These are phyloP conservation scores for Rhizoctonia solani DNA, from an alignment of 1,284 basidiomycete genomes.

Conservation along the genomic window DNA sequence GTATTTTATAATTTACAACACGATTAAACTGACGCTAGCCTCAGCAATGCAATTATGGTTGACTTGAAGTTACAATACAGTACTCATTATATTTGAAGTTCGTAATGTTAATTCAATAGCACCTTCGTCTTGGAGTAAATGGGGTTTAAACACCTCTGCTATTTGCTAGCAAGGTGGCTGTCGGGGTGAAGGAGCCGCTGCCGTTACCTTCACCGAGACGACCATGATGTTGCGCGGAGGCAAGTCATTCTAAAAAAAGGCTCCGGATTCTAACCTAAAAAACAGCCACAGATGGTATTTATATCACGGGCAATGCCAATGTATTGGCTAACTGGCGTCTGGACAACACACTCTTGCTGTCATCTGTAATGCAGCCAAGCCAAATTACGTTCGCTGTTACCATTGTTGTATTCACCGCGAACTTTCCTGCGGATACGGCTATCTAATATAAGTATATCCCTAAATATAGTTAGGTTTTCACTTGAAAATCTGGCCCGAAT, in stretches of 20 bases:
- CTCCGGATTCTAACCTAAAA: too few species aligned
- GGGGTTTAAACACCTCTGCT: slow-evolving; percentile 56
- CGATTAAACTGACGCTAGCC: too few species aligned
- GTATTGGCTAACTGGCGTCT: slow-evolving; percentile 66
- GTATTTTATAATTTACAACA: background rate
- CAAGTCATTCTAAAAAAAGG: slow-evolving; percentile 47
- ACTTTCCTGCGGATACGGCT: slow-evolving; percentile 56
- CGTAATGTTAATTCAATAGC: slow-evolving; percentile 36
- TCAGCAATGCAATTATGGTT: background rate
- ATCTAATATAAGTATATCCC: slow-evolving; percentile 75
- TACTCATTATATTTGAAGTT: slow-evolving; percentile 37
- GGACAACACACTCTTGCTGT: slow-evolving; percentile 58
- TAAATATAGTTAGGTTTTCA: slow-evolving; percentile 58
- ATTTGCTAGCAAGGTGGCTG: slow-evolving; percentile 50
- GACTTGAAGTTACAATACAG: slow-evolving; percentile 35
- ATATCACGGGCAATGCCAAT: slow-evolving; percentile 64
- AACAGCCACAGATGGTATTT: slow-evolving; percentile 54
- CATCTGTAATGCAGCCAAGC: slow-evolving; percentile 17
- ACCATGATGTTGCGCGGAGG: slow-evolving; percentile 57
- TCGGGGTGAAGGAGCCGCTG: slow-evolving; percentile 36
- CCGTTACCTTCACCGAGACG: slow-evolving; percentile 33
- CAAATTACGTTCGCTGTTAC: too few species aligned
- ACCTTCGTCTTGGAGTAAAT: slow-evolving; percentile 67
- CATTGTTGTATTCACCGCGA: slow-evolving; percentile 58
- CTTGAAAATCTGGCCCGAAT: slow-evolving; percentile 69